A percentile compares a stretch with the other conserved stretches of the same genome.
Conservation (phyloP, 768 basidiomycete species). For the Amanita polypyramis region DNA sequence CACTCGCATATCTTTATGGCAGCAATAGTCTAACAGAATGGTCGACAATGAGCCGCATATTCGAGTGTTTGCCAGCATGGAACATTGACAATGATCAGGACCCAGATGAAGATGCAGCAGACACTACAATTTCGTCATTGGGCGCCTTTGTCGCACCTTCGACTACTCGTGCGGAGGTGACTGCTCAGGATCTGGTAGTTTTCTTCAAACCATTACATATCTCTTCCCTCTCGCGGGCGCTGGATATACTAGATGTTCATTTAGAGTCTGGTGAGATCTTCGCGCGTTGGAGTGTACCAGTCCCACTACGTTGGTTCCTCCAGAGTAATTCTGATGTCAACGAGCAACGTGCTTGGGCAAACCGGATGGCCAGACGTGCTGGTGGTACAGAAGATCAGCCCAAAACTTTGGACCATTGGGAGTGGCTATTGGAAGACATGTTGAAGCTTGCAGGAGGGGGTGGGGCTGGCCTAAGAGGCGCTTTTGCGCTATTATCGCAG, state of each 20-base stretch:
- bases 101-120: conserved; percentile 62
- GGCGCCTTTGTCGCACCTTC: conserved; percentile 73
- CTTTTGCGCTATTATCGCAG: conserved; percentile 65
- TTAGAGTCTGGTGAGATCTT: conserved; percentile 91
- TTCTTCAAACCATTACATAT: conserved; percentile 79
- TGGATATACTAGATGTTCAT: conserved; percentile 91
- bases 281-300: conserved; percentile 76
- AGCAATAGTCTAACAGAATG: conserved; percentile 61
- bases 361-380: conserved; percentile 68
- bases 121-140: conserved; percentile 73
- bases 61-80: conserved; percentile 96
- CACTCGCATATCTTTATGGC: conserved; percentile 85
- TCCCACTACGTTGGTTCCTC: conserved; percentile 84
- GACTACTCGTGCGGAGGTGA: conserved; percentile 42
- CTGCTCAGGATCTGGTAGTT: conserved; percentile 59
- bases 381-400: conserved; percentile 45
- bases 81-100: conserved; percentile 46
- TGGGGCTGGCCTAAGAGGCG: conserved; percentile 55
- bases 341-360: conserved; percentile 81
- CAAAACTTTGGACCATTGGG: conserved; percentile 68
- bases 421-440: conserved; percentile 86
- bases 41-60: conserved; percentile 82
- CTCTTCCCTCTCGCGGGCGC: conserved; percentile 63
- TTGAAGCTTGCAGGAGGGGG: conserved; percentile 59
- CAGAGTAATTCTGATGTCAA: conserved; percentile 53